These are phyloP conservation scores for Colletotrichum sojae DNA, from an alignment of 2,329 filamentous ascomycete genomes.

Conservation along the genomic window DNA sequence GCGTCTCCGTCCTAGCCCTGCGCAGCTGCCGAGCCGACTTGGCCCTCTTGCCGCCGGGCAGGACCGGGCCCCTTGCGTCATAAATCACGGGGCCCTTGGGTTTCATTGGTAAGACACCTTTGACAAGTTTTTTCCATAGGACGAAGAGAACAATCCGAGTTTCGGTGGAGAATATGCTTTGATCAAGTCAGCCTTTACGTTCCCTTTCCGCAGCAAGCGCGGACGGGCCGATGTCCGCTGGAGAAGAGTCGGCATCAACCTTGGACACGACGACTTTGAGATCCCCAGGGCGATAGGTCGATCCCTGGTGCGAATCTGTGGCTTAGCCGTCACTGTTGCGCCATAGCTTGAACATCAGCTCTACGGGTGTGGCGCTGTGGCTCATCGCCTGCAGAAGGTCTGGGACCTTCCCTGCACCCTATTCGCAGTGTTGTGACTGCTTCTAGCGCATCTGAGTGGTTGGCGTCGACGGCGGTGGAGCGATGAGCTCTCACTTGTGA, in stretches of 20 bases:
- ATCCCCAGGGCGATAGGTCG: constrained; percentile 16
- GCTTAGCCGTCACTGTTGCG: constrained; percentile 33
- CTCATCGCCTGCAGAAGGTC: constrained; percentile 17
- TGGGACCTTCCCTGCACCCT: constrained; percentile 1
- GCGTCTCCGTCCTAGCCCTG: constrained; percentile 36
- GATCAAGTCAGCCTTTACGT: constrained; percentile 6
- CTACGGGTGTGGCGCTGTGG: constrained; percentile 33
- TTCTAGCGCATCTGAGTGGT: constrained; percentile 20
- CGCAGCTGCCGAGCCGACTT: constrained; percentile 37
- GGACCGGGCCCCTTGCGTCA: constrained; percentile 36
- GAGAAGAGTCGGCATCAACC: constrained; percentile 27
- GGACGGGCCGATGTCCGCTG: constrained; percentile 29
- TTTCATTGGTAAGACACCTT: constrained; percentile 37
- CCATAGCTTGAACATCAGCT: constrained; percentile 22
- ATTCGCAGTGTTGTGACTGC: not conserved
- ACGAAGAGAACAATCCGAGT: not conserved
- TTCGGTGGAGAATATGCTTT: constrained; percentile 6
- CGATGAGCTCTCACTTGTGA: constrained; percentile 9
- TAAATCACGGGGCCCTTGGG: constrained; percentile 8
- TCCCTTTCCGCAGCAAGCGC: constrained; percentile 13
- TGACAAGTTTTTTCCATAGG: constrained; percentile 4
- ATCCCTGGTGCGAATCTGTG: constrained; percentile 20
- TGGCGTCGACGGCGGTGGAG: not conserved
- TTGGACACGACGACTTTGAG: not conserved
- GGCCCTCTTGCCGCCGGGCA: constrained; percentile 34